Conservation (phyloP, 192 early-diverging fungal species). For the Coemansia sp. region DNA sequence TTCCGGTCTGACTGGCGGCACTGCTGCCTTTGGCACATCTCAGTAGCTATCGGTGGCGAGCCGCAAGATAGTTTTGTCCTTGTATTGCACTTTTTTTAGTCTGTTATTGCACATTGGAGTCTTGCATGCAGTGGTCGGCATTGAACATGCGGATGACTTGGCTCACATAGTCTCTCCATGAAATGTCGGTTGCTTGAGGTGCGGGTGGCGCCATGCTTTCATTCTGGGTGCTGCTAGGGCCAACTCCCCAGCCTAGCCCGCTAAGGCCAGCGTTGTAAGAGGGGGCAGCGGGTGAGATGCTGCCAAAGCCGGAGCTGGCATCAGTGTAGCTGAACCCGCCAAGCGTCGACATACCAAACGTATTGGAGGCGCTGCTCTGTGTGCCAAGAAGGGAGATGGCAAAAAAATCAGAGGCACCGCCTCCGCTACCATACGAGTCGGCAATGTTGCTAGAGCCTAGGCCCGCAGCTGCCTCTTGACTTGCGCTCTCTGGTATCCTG, state of each 20-base stretch:
- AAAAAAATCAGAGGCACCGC: neutral
- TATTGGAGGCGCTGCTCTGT: neutral
- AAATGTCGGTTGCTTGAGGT: constrained; percentile 7
- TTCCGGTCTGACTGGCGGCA: constrained; percentile 37
- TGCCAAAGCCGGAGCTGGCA: constrained; percentile 9
- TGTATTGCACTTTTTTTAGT: too few relatives aligned
- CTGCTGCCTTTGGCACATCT: constrained; percentile 34
- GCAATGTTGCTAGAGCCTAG: neutral
- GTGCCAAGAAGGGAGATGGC: neutral
- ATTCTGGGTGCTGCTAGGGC: too few relatives aligned
- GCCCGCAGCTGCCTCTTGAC: neutral
- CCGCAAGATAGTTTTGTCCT: too few relatives aligned
- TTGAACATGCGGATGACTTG: constrained; percentile 44
- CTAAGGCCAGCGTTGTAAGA: constrained; percentile 22
- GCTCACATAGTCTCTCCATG: constrained; percentile 40
- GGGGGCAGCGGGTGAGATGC: constrained; percentile 26
- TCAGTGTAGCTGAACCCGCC: constrained; percentile 5
- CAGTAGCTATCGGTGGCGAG: constrained; percentile 28
- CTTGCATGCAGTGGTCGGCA: constrained; percentile 2
- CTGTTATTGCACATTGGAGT: neutral
- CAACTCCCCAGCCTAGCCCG: neutral
- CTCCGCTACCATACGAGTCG: neutral
- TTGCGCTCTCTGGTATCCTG: neutral
- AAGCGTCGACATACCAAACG: neutral
- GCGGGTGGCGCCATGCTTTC: neutral